These are phyloP conservation scores for Pleurotus giganteus DNA, from an alignment of 768 basidiomycete genomes.

Conservation along the genomic window DNA sequence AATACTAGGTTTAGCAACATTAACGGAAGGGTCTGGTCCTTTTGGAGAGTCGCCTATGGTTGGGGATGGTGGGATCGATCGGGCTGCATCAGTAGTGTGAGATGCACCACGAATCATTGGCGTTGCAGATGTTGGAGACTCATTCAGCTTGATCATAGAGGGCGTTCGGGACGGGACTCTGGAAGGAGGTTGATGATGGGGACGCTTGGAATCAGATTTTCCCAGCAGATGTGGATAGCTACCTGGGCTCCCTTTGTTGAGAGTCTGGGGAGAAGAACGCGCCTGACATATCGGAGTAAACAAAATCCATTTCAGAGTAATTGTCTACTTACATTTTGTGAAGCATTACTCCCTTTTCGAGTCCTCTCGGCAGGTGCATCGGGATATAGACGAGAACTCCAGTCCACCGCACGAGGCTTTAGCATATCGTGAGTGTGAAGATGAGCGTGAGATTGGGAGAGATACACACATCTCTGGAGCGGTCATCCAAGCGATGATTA, in stretches of 20 bases:
- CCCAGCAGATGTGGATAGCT: not conserved
- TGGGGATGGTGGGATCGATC: conserved; percentile 3
- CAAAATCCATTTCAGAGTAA: not conserved
- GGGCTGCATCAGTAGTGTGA: not conserved
- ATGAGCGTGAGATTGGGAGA: not conserved
- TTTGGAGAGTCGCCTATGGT: not conserved
- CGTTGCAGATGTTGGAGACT: not conserved
- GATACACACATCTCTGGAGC: not conserved
- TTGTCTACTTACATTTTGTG: not conserved
- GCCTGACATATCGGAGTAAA: not conserved
- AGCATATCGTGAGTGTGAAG: not conserved
- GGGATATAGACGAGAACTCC: not conserved
- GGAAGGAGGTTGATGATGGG: not conserved
- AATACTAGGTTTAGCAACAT: not conserved
- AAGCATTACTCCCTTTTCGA: conserved; percentile 4
- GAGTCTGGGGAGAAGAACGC: conserved; percentile 4
- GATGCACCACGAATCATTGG: not conserved
- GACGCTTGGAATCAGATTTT: not conserved
- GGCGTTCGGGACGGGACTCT: conserved; percentile 4
- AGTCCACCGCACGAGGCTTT: not conserved
- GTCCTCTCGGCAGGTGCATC: not conserved
- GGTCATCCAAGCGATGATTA: not conserved
- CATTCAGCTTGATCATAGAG: conserved; percentile 5
- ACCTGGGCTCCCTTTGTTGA: not conserved
- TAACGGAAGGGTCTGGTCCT: not conserved